Base-by-base conservation (phyloP, 176 grass and related monocot species). In the Musa schizocarpa region DNA sequence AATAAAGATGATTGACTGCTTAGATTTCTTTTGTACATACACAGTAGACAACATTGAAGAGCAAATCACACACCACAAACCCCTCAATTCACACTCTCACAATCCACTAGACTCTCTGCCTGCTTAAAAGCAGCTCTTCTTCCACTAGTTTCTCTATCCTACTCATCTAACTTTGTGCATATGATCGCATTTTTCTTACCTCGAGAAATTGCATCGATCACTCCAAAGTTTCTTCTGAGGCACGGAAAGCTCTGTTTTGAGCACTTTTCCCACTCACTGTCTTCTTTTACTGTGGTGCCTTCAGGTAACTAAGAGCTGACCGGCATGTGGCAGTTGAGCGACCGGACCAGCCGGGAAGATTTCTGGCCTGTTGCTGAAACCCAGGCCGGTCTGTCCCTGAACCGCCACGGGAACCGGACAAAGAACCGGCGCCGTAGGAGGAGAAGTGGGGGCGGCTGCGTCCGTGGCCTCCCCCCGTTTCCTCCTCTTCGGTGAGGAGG, bases 271-370 rank as follows among this genome's bases (percentile, higher is more conserved):
- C 34, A 6, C 34, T 43, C 34, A 6, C 4, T 6, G 34, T 43
- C 34, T 43, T 43, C 0, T 43, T 43, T 43, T 43, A 43, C 34
- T 43, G 34, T 43, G 4, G 34, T 43, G 34, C 4, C 22, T 16
- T 75, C 55, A 77, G 11, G 13, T 77, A 27, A 77, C 75, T 61
- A 77, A 65, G 1, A 77, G 75, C n/a, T 77, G 75, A 52, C 75
- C 75, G 49, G 53, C 75, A 26, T 19, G 34, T 65, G 75, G 13
- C 59, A 66, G 75, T 53, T 52, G 75, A 19, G 29, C 43, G 1
- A 52, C 61, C n/a, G 75, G 75, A 2, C 34, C 61, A 9, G 21
- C 75, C 48, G 75, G 20, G 19, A 77, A 77, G 5, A 23, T 1
- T n/a, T 65, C 49, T 5, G 10, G 58, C 49, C 75, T 19, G n/a